A percentile compares a stretch with the other conserved stretches of the same genome.
Evolutionary conservation across 2,329 filamentous ascomycete species (phyloP).

Genomic region (Celoporthe dispersa): DNA sequence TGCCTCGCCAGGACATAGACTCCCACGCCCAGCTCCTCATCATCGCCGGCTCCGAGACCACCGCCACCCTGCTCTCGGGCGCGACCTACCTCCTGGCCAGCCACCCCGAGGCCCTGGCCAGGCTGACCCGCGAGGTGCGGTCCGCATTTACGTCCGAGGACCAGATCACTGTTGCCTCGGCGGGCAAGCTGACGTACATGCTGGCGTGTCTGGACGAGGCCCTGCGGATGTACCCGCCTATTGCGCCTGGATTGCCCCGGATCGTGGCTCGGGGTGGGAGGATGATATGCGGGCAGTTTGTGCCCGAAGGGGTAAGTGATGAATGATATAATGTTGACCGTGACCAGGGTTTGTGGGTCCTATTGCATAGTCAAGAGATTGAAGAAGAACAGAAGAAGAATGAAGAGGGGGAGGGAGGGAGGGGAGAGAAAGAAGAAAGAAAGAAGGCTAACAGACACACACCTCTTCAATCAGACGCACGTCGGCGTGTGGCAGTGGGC

Average conservation of each 20-base stretch:
- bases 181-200: slow-evolving; percentile 41
- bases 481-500: slow-evolving; percentile 41
- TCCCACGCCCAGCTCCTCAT: slow-evolving; percentile 24
- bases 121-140: slow-evolving; percentile 44
- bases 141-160: slow-evolving; percentile 39
- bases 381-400: no score
- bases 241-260: slow-evolving; percentile 27
- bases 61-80: slow-evolving; percentile 32
- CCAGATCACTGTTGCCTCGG: slow-evolving; percentile 43
- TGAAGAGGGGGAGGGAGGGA: no score
- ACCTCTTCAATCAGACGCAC: slow-evolving; percentile 33
- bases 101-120: slow-evolving; percentile 39
- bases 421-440: not conserved
- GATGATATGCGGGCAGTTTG: slow-evolving; percentile 27
- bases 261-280: slow-evolving; percentile 30
- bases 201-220: slow-evolving; percentile 45
- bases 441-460: not conserved
- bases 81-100: slow-evolving; percentile 38
- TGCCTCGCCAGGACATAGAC: slow-evolving; percentile 13
- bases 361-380: not conserved
- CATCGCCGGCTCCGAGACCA: slow-evolving; percentile 34
- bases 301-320: slow-evolving; percentile 30
- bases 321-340: no score
- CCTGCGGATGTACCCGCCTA: slow-evolving; percentile 44
- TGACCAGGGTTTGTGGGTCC: not conserved